Base-by-base conservation (phyloP, 1,284 basidiomycete genomes). In the Xanthoconium separans region DNA sequence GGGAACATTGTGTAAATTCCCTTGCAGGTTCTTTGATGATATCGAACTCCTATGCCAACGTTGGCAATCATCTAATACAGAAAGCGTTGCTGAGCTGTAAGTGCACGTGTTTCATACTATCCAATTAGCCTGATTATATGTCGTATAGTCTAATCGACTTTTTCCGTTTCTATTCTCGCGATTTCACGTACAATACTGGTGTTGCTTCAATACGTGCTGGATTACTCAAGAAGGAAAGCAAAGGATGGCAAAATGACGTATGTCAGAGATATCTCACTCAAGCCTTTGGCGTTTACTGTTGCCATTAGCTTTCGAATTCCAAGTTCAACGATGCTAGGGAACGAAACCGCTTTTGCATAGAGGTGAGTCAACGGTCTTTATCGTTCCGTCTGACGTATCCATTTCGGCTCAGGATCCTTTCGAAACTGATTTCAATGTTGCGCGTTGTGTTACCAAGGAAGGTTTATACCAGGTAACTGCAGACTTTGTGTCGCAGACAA, bases 361-460 rank as follows among this genome's bases (percentile, higher is more conserved):
- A 97, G 80, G 93, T 93, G 56, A 50, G 77, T 61, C 6, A 6
- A 37, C 50, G 20, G n/a, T 47, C 29, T 37, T 47, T 24, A 4
- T 44, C 24, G 8, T 37, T 58, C 62, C 52, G 61, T 53, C 34
- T 48, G 18, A 22, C 45, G 24, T 47, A 48, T 56, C 45, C 30
- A 65, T 27, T n/a, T 40, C 6, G 54, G 31, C 59, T 54, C 58
- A 97, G 88, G 96, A 99, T 74, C 96, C 96, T 1, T 99, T 99
- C 69, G 95, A 98, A 71, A 82, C 80, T 37, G 87, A 94, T 62
- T 99, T 92, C 77, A 99, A 99, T 63, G 96, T 99, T 43, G 89
- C 94, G 4, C 82, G 96, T 58, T 98, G 96, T 60, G 96, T 98
- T 22, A 98, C 96, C 24, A 91, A 89, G 68, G 96, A 99, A 67